Evolutionary conservation across 108 stramenopile genomes (phyloP).

Genomic region (Fistulifera pelliculosa): DNA sequence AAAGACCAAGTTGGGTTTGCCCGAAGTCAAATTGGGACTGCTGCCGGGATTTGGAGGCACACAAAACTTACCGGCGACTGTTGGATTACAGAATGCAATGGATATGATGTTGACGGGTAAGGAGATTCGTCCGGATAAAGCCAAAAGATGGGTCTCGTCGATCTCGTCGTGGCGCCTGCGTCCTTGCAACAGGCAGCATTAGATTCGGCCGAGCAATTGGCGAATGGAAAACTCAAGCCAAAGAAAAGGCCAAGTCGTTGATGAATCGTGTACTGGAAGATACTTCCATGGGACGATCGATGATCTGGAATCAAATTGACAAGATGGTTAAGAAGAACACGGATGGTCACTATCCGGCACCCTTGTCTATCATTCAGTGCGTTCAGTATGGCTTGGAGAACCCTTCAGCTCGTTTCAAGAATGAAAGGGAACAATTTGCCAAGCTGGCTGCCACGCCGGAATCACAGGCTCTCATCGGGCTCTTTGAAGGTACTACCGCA

Average conservation of each 20-base stretch:
- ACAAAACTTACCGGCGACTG: conserved; percentile 87
- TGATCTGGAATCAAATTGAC: conserved; percentile 90
- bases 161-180: conserved; percentile 88
- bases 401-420: conserved; percentile 56
- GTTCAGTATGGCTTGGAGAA: conserved; percentile 84
- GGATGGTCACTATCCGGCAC: conserved; percentile 94
- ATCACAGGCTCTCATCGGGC: conserved; percentile 89
- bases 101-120: conserved; percentile 97
- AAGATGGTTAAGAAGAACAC: conserved; percentile 93
- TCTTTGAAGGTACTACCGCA: conserved; percentile 92
- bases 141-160: conserved; percentile 98
- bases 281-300: conserved; percentile 71
- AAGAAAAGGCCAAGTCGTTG: conserved; percentile 78
- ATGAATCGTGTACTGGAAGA: conserved; percentile 86
- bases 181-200: conserved; percentile 85
- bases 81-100: conserved; percentile 89
- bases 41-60: conserved; percentile 98
- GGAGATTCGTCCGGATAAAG: conserved; percentile 91
- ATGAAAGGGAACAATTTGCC: conserved; percentile 93
- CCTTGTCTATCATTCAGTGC: conserved; percentile 90
- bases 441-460: conserved; percentile 93
- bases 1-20: conserved; percentile 93
- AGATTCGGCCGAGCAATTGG: conserved; percentile 71
- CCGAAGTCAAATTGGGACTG: conserved; percentile 97
- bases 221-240: conserved; percentile 79